Evolutionary conservation across 306 rosid genomes (phyloP), one percentile per base, ranked within the genome.

Genomic region (Rosa rugosa): DNA sequence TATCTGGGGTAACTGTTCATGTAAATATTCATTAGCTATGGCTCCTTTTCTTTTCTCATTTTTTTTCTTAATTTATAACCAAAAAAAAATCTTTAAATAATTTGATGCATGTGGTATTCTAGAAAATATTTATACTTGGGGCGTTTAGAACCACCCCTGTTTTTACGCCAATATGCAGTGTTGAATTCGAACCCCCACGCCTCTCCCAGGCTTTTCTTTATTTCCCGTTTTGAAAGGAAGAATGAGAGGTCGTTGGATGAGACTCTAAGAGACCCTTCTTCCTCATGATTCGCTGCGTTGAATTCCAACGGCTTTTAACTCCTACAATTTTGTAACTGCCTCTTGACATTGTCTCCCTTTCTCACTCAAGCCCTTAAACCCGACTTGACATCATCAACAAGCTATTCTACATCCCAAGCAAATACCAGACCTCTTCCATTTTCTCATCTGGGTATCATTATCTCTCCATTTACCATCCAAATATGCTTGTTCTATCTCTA

Each of bases 161-260:
- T 54, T 16, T 73, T 27, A 51, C n/a, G 67, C 51, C 16, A 6
- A 60, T 56, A 17, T 44, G 71, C 69, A 75, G 40, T 53, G 27
- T 7, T 25, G 11, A 72, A 31, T 64, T 45, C 62, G 14, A 27
- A 45, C 71, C 54, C 81, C 85, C 81, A 62, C 42, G 71, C 72
- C 51, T 23, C 81, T 82, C 51, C 50, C 83, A 71, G 80, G 51
- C 22, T 18, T 59, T 56, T 34, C 12, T 76, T 51, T 66, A 53
- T 69, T 47, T 64, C 53, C 84, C 86, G 80, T 76, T 45, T 80
- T 84, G 69, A 53, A 76, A 80, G 89, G 86, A 75, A 79, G 25
- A 83, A 63, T 27, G 42, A 54, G 50, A 57, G 85, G 75, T 46
- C 78, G 75, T 76, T 69, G 23, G 77, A 62, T 77, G 71, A 75